Percentiles rank a stretch among this genome's conserved stretches.
These are phyloP conservation scores for Paulownia fortunei DNA, from an alignment of 257 asterid species.

Conservation along the genomic window DNA sequence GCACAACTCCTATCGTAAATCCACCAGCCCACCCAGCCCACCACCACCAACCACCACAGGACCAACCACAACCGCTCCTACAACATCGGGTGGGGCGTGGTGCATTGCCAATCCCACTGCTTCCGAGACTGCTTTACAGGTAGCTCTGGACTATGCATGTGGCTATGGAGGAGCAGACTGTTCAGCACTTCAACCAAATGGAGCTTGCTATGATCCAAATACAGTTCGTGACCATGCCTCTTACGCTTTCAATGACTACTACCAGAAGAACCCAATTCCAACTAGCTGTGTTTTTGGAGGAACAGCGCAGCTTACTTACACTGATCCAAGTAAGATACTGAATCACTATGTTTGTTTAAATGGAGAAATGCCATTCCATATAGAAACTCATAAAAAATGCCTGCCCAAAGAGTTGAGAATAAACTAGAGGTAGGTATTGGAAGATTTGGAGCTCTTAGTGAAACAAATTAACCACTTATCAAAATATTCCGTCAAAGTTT, in stretches of 20 bases:
- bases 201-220: conserved; percentile 74
- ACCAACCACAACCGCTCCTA: conserved; percentile 40
- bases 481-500: not conserved
- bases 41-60: conserved; percentile 43
- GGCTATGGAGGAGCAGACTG: conserved; percentile 98
- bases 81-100: conserved; percentile 76
- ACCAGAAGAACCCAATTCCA: conserved; percentile 86
- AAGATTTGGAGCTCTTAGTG: too few relatives aligned
- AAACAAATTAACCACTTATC: too few relatives aligned
- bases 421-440: not conserved
- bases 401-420: not conserved
- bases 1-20: conserved; percentile 48
- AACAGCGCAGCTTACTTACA: conserved; percentile 67
- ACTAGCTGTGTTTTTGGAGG: conserved; percentile 96
- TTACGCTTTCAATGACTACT: conserved; percentile 86
- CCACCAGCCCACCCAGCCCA: conserved; percentile 48
- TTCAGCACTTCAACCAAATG: conserved; percentile 73
- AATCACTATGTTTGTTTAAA: conserved; percentile 6
- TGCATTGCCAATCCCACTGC: conserved; percentile 78
- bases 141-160: conserved; percentile 96
- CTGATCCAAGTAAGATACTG: conserved; percentile 85
- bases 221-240: conserved; percentile 87
- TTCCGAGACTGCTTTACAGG: conserved; percentile 83
- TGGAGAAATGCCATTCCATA: not conserved
- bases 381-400: too few relatives aligned